These are phyloP conservation scores for Potentilla sterilis DNA, from an alignment of 306 rosid genomes.

Conservation along the genomic window DNA sequence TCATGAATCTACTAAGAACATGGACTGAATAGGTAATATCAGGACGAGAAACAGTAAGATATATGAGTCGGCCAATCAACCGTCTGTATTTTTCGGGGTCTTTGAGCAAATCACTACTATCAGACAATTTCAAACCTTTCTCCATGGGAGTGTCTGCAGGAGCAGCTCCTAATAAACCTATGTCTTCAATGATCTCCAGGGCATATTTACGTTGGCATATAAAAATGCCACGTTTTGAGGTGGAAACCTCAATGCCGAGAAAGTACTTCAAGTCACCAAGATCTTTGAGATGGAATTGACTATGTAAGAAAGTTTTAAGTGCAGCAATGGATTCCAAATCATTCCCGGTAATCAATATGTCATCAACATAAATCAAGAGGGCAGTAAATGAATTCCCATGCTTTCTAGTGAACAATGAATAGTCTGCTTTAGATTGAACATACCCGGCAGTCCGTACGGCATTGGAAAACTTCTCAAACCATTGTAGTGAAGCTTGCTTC, in stretches of 20 bases:
- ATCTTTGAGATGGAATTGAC: background rate
- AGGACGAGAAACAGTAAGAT: background rate
- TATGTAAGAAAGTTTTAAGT: background rate
- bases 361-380: background rate
- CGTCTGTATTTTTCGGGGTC: background rate
- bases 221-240: background rate
- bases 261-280: background rate
- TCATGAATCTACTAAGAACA: background rate
- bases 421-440: background rate
- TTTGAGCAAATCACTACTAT: background rate
- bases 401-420: background rate
- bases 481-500: background rate
- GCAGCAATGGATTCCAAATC: background rate
- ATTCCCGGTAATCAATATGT: background rate
- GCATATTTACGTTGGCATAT: background rate
- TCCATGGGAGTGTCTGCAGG: background rate
- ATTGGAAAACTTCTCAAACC: background rate
- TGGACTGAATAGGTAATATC: background rate
- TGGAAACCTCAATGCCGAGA: background rate
- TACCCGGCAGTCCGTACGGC: background rate
- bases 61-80: background rate
- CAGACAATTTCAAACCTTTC: background rate
- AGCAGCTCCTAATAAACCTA: background rate
- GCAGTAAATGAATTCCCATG: background rate
- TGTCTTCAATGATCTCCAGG: background rate